Conservation (phyloP, 208 protist species). For the Trypanosomatidae sp. region DNA sequence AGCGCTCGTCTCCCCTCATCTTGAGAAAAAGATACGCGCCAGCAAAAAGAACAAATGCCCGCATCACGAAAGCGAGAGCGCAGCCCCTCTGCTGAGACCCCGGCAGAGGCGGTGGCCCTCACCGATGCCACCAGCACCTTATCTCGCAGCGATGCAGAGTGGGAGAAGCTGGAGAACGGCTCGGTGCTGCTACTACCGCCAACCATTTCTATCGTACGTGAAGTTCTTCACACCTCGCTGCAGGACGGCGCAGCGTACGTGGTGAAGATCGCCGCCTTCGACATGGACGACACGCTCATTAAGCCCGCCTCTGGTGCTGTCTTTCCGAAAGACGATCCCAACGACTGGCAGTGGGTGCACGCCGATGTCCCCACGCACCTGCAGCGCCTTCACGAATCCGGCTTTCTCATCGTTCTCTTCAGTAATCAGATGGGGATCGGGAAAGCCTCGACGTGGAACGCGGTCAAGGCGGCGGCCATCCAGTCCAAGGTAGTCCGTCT, state of each 20-base stretch:
- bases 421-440: slow-evolving; percentile 93
- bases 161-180: slow-evolving; percentile 26
- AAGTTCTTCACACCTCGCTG: background rate
- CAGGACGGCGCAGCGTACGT: background rate
- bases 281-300: slow-evolving; percentile 81
- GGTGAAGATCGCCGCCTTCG: slow-evolving; percentile 70
- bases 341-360: slow-evolving; percentile 70
- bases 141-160: slow-evolving; percentile 16
- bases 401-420: slow-evolving; percentile 88
- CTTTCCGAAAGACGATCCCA: slow-evolving; percentile 56
- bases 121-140: background rate
- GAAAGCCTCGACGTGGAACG: slow-evolving; percentile 44
- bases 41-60: no score
- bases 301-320: slow-evolving; percentile 54
- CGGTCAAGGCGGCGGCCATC: slow-evolving; percentile 51
- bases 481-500: slow-evolving; percentile 48
- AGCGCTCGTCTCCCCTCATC: no score
- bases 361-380: slow-evolving; percentile 44
- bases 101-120: background rate
- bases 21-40: no score
- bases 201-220: slow-evolving; percentile 17
- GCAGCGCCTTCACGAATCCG: slow-evolving; percentile 41
- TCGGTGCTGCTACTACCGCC: slow-evolving; percentile 25
- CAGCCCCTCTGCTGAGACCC: background rate
- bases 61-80: slow-evolving; percentile 14